These are phyloP conservation scores for Cryptosporidium tyzzeri DNA, from an alignment of 169 alveolate species.

Conservation along the genomic window DNA sequence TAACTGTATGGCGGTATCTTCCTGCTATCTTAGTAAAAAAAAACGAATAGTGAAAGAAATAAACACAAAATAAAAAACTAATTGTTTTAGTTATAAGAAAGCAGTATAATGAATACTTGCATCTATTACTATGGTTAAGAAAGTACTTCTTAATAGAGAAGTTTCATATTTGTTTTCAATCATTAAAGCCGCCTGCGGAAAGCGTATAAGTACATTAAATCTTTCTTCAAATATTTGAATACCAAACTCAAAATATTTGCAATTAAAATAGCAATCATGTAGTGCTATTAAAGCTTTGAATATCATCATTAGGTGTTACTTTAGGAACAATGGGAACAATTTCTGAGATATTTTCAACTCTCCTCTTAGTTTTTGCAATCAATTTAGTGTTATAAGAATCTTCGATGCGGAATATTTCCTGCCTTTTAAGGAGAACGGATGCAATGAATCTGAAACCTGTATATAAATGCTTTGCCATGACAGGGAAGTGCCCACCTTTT, in stretches of 20 bases:
- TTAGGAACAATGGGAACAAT: conserved; percentile 53
- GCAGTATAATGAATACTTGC: conserved; percentile 13
- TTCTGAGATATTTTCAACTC: conserved; percentile 9
- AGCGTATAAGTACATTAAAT: background rate
- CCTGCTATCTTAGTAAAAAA: no score
- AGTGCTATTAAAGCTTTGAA: background rate
- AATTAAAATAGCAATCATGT: background rate
- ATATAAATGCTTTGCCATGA: conserved; percentile 54
- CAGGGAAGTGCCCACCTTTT: conserved; percentile 48
- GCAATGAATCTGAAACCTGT: conserved; percentile 74
- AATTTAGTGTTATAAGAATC: conserved; percentile 48
- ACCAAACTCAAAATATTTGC: background rate
- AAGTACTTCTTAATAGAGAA: conserved; percentile 6
- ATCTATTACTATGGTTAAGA: background rate
- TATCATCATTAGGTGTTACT: background rate
- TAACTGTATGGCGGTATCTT: background rate
- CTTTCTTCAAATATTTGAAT: background rate
- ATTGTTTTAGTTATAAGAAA: background rate
- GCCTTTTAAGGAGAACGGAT: conserved; percentile 52
- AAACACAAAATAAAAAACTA: background rate
- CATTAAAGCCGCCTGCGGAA: background rate
- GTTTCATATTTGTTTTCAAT: background rate
- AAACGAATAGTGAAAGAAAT: background rate
- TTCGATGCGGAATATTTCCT: conserved; percentile 44
- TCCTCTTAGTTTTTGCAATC: conserved; percentile 44